These are phyloP conservation scores for Euphorbia corollata DNA, from an alignment of 441 rosid genomes.

Conservation along the genomic window DNA sequence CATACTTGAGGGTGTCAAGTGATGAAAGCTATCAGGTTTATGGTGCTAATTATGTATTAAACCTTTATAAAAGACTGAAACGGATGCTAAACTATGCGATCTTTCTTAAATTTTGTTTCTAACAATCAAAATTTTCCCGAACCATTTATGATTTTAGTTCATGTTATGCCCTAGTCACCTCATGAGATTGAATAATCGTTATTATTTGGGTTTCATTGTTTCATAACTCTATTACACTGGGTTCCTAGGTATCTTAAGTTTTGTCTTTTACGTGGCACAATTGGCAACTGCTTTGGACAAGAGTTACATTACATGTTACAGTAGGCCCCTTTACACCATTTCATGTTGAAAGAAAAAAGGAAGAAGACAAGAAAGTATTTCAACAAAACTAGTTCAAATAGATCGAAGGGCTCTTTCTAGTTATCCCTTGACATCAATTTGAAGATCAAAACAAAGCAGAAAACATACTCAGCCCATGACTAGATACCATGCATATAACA, in stretches of 20 bases:
- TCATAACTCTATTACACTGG: not conserved
- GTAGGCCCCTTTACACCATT: not conserved
- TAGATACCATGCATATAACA: not conserved
- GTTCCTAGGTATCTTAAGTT: no score
- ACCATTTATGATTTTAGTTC: not conserved
- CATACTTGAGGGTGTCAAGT: no score
- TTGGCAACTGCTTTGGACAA: not conserved
- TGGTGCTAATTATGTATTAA: no score
- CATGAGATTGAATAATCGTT: not conserved
- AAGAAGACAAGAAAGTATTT: not conserved
- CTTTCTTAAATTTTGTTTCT: not conserved
- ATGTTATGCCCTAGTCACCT: not conserved
- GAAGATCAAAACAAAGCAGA: not conserved
- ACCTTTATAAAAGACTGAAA: no score
- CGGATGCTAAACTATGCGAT: not conserved
- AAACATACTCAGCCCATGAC: not conserved
- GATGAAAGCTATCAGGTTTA: no score
- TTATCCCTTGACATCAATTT: not conserved
- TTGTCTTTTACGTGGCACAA: not conserved
- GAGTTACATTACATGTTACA: not conserved
- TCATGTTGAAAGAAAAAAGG: not conserved
- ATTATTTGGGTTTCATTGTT: not conserved
- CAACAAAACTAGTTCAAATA: not conserved
- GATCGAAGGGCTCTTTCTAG: not conserved
- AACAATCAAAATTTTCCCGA: not conserved